Evolutionary conservation across 2,329 filamentous ascomycete genomes (phyloP).

Genomic region (Biscogniauxia sp.): DNA sequence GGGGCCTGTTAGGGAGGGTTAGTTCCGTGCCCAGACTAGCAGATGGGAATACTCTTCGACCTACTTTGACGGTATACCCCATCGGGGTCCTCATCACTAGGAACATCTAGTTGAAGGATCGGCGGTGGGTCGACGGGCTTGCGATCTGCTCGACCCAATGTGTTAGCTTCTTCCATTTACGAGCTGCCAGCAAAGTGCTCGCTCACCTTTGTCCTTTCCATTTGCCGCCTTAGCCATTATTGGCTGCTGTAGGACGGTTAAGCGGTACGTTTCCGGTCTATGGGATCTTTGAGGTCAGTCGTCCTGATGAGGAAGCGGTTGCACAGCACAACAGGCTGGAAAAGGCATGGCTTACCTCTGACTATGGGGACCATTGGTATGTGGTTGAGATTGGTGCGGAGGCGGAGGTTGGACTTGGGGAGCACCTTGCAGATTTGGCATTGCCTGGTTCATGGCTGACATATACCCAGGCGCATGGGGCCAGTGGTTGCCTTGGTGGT

Average conservation of each 20-base stretch:
- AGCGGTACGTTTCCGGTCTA: conserved; percentile 27
- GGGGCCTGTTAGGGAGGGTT: conserved; percentile 24
- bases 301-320: neutral
- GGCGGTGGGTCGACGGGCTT: conserved; percentile 89
- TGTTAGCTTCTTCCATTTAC: conserved; percentile 6
- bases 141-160: conserved; percentile 52
- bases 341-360: conserved; percentile 20
- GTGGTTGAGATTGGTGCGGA: conserved; percentile 6
- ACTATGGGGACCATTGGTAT: conserved; percentile 11
- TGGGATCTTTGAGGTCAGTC: neutral
- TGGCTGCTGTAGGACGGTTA: conserved; percentile 31
- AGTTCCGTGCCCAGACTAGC: conserved; percentile 4
- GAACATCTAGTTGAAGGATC: conserved; percentile 68
- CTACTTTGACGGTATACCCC: conserved; percentile 57
- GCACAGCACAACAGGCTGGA: neutral
- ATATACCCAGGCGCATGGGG: conserved; percentile 26
- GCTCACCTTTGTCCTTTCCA: conserved; percentile 32
- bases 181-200: neutral
- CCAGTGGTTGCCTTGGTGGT: conserved; percentile 25
- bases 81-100: conserved; percentile 43
- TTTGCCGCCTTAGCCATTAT: conserved; percentile 31
- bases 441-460: conserved; percentile 26
- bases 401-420: conserved; percentile 24
- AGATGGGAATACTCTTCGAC: conserved; percentile 26
- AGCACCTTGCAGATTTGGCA: conserved; percentile 20